phyloP scores from a whole-genome alignment of 2,329 filamentous ascomycete genomes.

The Neopestalotiopsis rosae region DNA sequence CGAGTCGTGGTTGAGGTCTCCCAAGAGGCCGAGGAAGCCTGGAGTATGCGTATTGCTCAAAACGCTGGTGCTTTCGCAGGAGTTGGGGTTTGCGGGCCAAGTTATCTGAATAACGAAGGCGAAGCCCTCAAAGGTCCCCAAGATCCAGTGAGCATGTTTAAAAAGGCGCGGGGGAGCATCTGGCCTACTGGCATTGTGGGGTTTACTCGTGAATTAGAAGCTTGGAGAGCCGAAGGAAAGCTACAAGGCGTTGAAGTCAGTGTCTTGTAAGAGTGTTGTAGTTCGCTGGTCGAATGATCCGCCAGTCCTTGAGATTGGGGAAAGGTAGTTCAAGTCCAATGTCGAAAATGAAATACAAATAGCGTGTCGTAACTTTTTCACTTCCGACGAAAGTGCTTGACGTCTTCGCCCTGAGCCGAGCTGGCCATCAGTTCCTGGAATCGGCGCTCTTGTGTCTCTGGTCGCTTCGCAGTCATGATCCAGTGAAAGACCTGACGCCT shows the following conservation, averaged over 20 bases:
- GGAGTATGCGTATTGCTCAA: constrained; percentile 9
- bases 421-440: constrained; percentile 17
- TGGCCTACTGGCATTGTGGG: constrained; percentile 13
- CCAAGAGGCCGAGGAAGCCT: constrained; percentile 6
- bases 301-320: background rate
- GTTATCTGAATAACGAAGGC: constrained; percentile 12
- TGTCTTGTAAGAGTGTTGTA: background rate
- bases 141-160: constrained; percentile 9
- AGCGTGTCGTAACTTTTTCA: background rate
- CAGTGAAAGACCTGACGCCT: constrained; percentile 17
- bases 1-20: constrained; percentile 11
- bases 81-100: constrained; percentile 1
- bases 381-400: constrained; percentile 19
- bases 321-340: background rate
- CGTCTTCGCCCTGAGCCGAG: constrained; percentile 6
- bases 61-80: background rate
- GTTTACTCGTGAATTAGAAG: constrained; percentile 10
- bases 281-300: background rate
- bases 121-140: background rate
- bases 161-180: background rate
- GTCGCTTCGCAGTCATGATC: constrained; percentile 20
- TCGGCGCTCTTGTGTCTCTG: constrained; percentile 20
- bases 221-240: constrained; percentile 13
- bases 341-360: background rate
- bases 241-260: constrained; percentile 8